phyloP scores from a whole-genome alignment of 495 filamentous ascomycete genomes.

The Ascobolus immersus region DNA sequence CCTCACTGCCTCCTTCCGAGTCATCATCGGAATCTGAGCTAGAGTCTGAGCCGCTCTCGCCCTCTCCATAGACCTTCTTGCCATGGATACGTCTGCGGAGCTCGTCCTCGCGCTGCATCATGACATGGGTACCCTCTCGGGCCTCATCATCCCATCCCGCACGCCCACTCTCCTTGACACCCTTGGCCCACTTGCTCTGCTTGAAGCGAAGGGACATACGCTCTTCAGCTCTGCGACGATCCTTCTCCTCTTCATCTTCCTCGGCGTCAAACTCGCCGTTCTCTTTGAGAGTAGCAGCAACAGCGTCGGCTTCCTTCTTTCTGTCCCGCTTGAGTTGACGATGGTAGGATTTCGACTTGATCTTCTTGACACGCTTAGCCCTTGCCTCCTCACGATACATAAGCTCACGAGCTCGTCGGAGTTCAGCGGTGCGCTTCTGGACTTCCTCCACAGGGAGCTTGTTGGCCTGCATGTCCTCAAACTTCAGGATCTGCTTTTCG shows the following conservation, averaged over 20 bases:
- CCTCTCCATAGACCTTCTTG: constrained; percentile 68
- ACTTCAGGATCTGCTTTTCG: constrained; percentile 38
- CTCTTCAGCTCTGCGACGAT: constrained; percentile 59
- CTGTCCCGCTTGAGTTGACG: constrained; percentile 74
- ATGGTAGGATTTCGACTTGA: constrained; percentile 84
- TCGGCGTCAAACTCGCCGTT: constrained; percentile 42
- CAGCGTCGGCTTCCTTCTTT: constrained; percentile 39
- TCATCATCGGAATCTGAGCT: too few relatives aligned
- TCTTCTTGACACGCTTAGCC: constrained; percentile 86
- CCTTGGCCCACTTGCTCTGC: constrained; percentile 89
- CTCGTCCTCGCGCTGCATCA: constrained; percentile 67
- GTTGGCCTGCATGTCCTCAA: constrained; percentile 42
- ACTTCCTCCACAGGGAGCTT: constrained; percentile 46
- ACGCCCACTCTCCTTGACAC: constrained; percentile 49
- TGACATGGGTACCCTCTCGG: constrained; percentile 47
- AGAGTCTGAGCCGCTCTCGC: constrained; percentile 54
- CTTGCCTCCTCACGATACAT: constrained; percentile 75
- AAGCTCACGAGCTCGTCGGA: constrained; percentile 57
- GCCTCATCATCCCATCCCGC: constrained; percentile 68
- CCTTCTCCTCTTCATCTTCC: constrained; percentile 51
- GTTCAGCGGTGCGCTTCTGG: constrained; percentile 42
- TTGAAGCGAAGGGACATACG: constrained; percentile 70
- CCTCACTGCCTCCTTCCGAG: constrained; percentile 49
- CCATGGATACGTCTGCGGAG: constrained; percentile 61
- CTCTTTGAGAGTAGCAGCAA: constrained; percentile 28